A percentile compares a stretch with the other conserved stretches of the same genome.
These are phyloP conservation scores for Pythium guiyangense DNA, from an alignment of 352 stramenopile species.

Conservation along the genomic window DNA sequence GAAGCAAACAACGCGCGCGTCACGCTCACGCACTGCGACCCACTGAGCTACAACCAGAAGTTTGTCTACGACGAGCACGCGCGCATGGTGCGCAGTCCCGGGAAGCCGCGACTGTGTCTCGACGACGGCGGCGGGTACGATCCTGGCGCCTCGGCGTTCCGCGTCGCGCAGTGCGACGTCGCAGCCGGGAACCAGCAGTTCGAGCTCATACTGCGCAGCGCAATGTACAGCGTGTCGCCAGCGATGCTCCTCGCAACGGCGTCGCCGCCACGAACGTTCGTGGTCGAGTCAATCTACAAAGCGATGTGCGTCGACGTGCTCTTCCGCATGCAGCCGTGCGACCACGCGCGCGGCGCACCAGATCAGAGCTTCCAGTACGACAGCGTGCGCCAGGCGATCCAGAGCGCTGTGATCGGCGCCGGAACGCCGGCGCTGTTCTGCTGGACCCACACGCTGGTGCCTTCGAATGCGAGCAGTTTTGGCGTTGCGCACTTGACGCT, in stretches of 20 bases:
- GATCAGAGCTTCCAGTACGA: constrained; percentile 7
- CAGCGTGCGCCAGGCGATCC: constrained; percentile 3
- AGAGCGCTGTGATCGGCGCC: neutral
- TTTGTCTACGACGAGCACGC: constrained; percentile 9
- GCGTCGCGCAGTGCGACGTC: constrained; percentile 4
- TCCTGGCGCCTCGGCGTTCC: constrained; percentile 1
- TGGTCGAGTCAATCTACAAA: constrained; percentile 11
- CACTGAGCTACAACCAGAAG: constrained; percentile 5
- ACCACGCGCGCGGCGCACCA: neutral
- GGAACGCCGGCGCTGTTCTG: neutral
- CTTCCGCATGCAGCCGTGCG: constrained; percentile 4
- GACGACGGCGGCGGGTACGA: constrained; percentile 9
- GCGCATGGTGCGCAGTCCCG: neutral
- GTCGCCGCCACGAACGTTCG: constrained; percentile 1
- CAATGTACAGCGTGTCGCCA: neutral
- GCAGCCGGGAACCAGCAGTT: constrained; percentile 8
- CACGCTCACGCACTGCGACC: neutral
- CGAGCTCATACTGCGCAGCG: neutral
- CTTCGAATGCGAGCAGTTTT: neutral
- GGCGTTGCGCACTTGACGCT: constrained; percentile 2
- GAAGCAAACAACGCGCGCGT: too few relatives aligned
- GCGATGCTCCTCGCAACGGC: neutral
- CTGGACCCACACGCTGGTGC: constrained; percentile 5
- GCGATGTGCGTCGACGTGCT: neutral
- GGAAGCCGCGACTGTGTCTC: constrained; percentile 5